Evolutionary conservation across 352 stramenopile genomes (phyloP).

Genomic region (Phytophthora sojae): DNA sequence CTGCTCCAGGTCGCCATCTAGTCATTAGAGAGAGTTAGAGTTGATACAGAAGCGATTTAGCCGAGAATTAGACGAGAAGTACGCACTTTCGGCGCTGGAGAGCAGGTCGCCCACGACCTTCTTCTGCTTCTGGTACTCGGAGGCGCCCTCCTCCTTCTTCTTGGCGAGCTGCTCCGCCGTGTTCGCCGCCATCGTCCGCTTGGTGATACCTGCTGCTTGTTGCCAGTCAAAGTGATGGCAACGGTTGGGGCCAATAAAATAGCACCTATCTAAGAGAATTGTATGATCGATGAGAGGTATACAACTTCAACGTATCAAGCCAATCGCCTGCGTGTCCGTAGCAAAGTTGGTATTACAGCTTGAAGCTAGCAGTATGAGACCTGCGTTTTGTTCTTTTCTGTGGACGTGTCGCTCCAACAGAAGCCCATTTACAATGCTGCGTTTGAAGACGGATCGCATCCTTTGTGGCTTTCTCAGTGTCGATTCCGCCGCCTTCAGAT

Average conservation of each 20-base stretch:
- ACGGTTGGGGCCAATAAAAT: constrained; percentile 17
- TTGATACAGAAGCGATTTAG: background rate
- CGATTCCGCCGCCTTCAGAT: constrained; percentile 1
- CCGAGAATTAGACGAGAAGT: background rate
- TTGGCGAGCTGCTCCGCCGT: constrained; percentile 36
- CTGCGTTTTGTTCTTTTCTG: background rate
- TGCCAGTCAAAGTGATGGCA: constrained; percentile 39
- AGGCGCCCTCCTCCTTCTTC: constrained; percentile 67
- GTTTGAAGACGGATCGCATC: no score
- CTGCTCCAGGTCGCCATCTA: constrained; percentile 79
- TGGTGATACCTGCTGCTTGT: constrained; percentile 1
- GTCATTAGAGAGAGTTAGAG: background rate
- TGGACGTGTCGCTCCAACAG: constrained; percentile 10
- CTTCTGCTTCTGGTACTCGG: constrained; percentile 83
- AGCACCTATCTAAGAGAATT: background rate
- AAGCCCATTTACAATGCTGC: no score
- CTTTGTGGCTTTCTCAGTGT: no score
- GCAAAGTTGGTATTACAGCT: no score
- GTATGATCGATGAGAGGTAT: background rate
- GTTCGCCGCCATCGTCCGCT: constrained; percentile 36
- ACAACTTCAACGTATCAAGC: constrained; percentile 19
- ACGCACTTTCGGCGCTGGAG: constrained; percentile 75
- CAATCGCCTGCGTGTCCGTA: background rate
- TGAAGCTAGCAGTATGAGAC: no score
- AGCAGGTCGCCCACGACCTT: constrained; percentile 79